These are phyloP conservation scores for Sclerotinia glacialis DNA, from an alignment of 2,329 filamentous ascomycete genomes.

Conservation along the genomic window DNA sequence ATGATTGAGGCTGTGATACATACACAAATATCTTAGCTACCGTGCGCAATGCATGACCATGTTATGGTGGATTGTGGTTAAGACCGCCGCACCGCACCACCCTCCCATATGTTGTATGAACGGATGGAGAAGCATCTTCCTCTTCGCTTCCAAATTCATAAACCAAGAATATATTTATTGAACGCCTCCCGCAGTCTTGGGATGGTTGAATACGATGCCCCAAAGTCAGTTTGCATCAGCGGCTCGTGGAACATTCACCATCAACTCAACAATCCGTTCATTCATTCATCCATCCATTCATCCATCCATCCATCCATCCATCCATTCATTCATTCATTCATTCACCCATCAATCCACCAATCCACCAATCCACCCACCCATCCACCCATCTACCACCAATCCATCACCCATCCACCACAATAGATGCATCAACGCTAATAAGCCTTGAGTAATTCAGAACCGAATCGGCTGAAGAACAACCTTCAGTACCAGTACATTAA, in stretches of 20 bases:
- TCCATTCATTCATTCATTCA: background rate
- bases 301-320: background rate
- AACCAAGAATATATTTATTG: background rate
- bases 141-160: background rate
- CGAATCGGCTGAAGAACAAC: conserved; percentile 16
- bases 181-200: background rate
- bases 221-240: background rate
- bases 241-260: background rate
- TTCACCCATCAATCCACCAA: background rate
- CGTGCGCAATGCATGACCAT: conserved; percentile 11
- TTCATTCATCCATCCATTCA: background rate
- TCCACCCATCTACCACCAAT: background rate
- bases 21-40: conserved; percentile 17
- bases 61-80: conserved; percentile 5
- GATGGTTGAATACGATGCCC: background rate
- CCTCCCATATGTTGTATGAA: background rate
- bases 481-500: conserved; percentile 5
- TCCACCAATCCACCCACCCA: background rate
- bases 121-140: background rate
- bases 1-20: conserved; percentile 21
- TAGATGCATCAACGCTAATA: background rate
- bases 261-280: background rate
- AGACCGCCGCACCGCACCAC: conserved; percentile 15
- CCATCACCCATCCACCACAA: background rate
- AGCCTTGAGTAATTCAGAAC: conserved; percentile 9